These are phyloP conservation scores for Kwoniella sp. DNA, from an alignment of 768 basidiomycete genomes.

Conservation along the genomic window DNA sequence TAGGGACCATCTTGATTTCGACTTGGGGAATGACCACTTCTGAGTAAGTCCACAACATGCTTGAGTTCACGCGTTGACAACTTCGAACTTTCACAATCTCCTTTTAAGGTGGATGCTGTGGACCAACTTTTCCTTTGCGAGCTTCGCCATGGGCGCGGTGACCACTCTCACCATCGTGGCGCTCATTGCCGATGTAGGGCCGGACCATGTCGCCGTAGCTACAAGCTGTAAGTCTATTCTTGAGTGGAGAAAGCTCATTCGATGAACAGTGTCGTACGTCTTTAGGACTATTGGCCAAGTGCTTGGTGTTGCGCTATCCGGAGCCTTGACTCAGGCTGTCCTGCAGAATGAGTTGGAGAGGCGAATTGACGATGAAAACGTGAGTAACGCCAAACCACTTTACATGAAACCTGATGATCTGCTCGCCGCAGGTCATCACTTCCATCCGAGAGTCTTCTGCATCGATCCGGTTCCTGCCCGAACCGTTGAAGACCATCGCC, in stretches of 20 bases:
- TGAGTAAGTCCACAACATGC: constrained; percentile 35
- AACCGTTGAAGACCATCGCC: constrained; percentile 36
- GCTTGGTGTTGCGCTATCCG: constrained; percentile 84
- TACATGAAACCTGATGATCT: constrained; percentile 16
- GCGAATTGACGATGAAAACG: constrained; percentile 67
- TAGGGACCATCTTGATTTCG: constrained; percentile 62
- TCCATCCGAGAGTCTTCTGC: constrained; percentile 52
- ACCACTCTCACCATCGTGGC: constrained; percentile 58
- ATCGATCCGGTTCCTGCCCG: constrained; percentile 44
- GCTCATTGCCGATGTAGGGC: constrained; percentile 78
- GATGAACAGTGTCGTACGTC: constrained; percentile 79
- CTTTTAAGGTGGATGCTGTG: constrained; percentile 21
- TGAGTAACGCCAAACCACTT: constrained; percentile 6
- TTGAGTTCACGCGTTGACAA: too few species aligned
- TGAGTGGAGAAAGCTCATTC: constrained; percentile 61
- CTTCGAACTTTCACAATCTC: too few species aligned
- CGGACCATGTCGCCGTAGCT: constrained; percentile 70
- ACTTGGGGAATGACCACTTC: constrained; percentile 66
- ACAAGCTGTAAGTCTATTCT: constrained; percentile 81
- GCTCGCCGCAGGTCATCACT: constrained; percentile 41
- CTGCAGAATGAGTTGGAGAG: constrained; percentile 69
- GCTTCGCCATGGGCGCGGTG: constrained; percentile 30
- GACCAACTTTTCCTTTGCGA: constrained; percentile 22
- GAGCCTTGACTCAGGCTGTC: constrained; percentile 79
- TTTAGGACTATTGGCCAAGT: constrained; percentile 95